Conservation (phyloP, 805 yeast genomes). For the Ogataea degrootiae region DNA sequence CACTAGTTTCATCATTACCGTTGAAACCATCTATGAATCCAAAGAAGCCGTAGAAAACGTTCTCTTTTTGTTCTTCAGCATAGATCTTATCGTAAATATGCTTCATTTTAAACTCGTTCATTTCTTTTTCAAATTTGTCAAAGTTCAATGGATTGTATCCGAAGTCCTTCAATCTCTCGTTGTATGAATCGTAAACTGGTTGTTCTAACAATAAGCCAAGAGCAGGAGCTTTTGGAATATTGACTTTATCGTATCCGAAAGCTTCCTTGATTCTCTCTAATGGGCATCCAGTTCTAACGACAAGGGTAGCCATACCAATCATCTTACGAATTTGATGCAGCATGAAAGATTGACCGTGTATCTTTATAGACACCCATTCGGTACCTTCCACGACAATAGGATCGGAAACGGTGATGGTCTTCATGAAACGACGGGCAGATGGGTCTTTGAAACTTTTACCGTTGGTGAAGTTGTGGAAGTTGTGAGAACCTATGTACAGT, state of each 20-base stretch:
- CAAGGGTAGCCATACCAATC: slow-evolving; percentile 91
- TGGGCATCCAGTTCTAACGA: slow-evolving; percentile 85
- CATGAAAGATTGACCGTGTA: slow-evolving; percentile 98
- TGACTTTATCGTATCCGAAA: slow-evolving; percentile 67
- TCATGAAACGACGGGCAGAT: slow-evolving; percentile 80
- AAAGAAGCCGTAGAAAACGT: slow-evolving; percentile 85
- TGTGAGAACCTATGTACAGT: slow-evolving; percentile 80
- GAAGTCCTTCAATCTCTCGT: slow-evolving; percentile 60
- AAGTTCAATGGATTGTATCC: slow-evolving; percentile 79
- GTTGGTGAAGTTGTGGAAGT: slow-evolving; percentile 51
- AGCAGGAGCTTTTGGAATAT: slow-evolving; percentile 97
- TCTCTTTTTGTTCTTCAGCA: slow-evolving; percentile 82
- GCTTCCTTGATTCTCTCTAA: slow-evolving; percentile 69
- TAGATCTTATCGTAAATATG: slow-evolving; percentile 90
- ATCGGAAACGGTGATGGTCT: slow-evolving; percentile 68
- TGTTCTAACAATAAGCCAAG: slow-evolving; percentile 84
- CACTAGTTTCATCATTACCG: slow-evolving; percentile 42
- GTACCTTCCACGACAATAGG: slow-evolving; percentile 91
- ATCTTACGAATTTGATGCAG: slow-evolving; percentile 96
- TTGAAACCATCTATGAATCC: slow-evolving; percentile 82
- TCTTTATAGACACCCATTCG: slow-evolving; percentile 93
- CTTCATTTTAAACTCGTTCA: slow-evolving; percentile 82
- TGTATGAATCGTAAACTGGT: slow-evolving; percentile 87
- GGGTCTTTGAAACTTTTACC: slow-evolving; percentile 74
- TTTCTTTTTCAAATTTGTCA: slow-evolving; percentile 56